Base-by-base conservation (phyloP, 2,329 filamentous ascomycete genomes). In the Piedraia hortae region DNA sequence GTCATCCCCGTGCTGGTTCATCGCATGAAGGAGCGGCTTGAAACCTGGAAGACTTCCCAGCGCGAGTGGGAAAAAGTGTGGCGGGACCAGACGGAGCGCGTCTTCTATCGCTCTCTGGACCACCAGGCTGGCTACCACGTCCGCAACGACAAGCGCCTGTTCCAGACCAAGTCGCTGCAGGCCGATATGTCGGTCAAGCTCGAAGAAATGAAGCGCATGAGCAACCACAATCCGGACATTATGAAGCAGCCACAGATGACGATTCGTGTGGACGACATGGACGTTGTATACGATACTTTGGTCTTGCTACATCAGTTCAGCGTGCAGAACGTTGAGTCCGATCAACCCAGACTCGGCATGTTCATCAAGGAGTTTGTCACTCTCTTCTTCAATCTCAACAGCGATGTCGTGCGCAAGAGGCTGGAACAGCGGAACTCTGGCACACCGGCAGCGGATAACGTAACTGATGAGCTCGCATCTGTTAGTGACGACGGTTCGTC, bases 31-130 rank as follows among this genome's bases (percentile, higher is more conserved):
- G 75, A 88, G 37, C 91, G 93, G 43, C 69, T 88, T 19, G 85
- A 97, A 44, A 80, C 93, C 38, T 97, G 85, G 85, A 77, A 89
- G 31, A 80, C 88, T 34, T 82, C 77, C 4, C 80, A 74, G 54
- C 75, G 85, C 14, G 88, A 97, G 42, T 97, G 85, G 85, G 80
- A 93, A 45, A 91, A 91, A 47, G 78, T 97, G 5, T 97, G 85
- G 85, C 77, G 85, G 31, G 69, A 77, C 21, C 85, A 93, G 49
- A 93, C 82, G 12, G 72, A 89, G 40, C 69, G 72, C 37, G 82
- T 89, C 52, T 89, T 91, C 47, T 74, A 88, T 49, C 88, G 78
- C 51, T 90, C 78, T 43, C 62, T 97, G 23, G 85, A 97, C 39
- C 85, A 97, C 39, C 89, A 93, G 59, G 78, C 78, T 10, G 78